Evolutionary conservation across 2,329 filamentous ascomycete genomes (phyloP).

Genomic region (Trichophyton benhamiae): DNA sequence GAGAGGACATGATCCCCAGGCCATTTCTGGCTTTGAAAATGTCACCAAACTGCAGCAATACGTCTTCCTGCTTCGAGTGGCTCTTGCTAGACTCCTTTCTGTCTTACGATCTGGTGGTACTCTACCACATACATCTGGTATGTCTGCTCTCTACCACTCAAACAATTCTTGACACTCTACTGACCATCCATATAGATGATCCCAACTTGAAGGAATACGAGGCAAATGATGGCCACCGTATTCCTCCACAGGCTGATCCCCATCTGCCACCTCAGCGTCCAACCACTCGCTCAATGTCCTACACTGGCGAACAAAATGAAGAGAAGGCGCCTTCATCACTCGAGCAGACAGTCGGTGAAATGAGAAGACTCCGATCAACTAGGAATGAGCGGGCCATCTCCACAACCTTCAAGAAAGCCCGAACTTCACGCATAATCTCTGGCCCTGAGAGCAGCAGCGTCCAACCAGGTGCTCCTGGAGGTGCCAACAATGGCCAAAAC

Average conservation of each 20-base stretch:
- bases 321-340: constrained; percentile 63
- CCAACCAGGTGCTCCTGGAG: constrained; percentile 49
- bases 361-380: constrained; percentile 80
- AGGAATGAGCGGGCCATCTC: constrained; percentile 89
- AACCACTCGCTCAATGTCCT: constrained; percentile 62
- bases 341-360: constrained; percentile 92
- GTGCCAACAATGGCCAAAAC: constrained; percentile 37
- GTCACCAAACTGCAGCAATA: constrained; percentile 88
- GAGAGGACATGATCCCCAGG: constrained; percentile 42
- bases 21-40: constrained; percentile 52
- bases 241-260: constrained; percentile 37
- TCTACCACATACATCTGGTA: constrained; percentile 58
- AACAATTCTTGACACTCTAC: constrained; percentile 5
- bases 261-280: constrained; percentile 44
- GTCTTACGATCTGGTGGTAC: constrained; percentile 76
- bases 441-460: constrained; percentile 58
- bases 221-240: constrained; percentile 50
- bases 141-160: constrained; percentile 13
- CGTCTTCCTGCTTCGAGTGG: constrained; percentile 81
- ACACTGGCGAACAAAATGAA: constrained; percentile 49
- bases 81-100: constrained; percentile 74
- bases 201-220: constrained; percentile 55
- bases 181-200: constrained; percentile 43
- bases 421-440: constrained; percentile 86
- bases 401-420: constrained; percentile 78